A percentile compares a stretch with the other conserved stretches of the same genome.
These are phyloP conservation scores for Vaccinium darrowii DNA, from an alignment of 148 eudicot genomes.

Conservation along the genomic window DNA sequence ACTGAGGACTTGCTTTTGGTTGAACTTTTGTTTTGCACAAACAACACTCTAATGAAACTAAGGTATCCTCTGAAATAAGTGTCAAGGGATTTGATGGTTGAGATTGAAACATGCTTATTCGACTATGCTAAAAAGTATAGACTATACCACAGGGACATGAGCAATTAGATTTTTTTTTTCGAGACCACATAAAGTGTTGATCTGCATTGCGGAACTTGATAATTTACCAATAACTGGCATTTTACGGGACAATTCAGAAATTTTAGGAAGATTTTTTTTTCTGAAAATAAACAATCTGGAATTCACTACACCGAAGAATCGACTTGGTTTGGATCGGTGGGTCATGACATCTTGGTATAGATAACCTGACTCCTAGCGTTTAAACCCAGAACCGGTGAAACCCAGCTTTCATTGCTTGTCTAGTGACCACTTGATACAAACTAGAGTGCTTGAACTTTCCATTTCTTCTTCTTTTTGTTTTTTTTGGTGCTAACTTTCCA, in stretches of 20 bases:
- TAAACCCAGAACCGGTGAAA: too few species aligned
- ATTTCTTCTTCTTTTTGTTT: too few species aligned
- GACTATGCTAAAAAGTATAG: not conserved
- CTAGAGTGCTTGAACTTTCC: too few species aligned
- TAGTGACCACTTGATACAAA: too few species aligned
- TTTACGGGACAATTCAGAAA: not conserved
- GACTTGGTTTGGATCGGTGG: not conserved
- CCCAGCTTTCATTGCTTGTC: too few species aligned
- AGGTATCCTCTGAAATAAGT: not conserved
- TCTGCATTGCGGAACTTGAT: not conserved
- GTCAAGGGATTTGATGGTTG: not conserved
- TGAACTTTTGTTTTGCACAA: not conserved
- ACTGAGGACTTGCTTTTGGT: conserved; percentile 3
- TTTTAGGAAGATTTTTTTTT: not conserved
- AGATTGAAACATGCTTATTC: not conserved
- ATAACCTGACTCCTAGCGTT: not conserved
- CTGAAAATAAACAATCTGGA: too few species aligned
- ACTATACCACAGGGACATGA: not conserved
- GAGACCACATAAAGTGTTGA: not conserved
- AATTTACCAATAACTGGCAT: not conserved
- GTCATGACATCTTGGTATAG: not conserved
- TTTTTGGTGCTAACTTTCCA: too few species aligned
- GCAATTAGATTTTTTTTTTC: not conserved
- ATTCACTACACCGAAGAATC: not conserved
- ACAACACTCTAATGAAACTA: not conserved